phyloP scores from a whole-genome alignment of 805 yeast species.

The Pichia nanzhaoensis region DNA sequence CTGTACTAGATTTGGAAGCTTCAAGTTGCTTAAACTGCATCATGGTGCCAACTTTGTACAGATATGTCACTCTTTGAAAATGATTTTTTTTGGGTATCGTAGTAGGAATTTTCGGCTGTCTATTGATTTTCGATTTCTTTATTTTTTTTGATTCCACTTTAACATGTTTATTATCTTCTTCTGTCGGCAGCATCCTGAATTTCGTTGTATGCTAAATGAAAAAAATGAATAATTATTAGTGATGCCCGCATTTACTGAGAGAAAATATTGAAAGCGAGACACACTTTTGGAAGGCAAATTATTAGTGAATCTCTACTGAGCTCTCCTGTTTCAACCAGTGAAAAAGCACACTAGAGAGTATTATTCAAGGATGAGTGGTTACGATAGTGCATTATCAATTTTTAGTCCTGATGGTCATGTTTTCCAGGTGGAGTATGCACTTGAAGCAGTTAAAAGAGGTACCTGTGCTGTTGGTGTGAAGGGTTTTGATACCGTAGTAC shows the following conservation, averaged over 20 bases:
- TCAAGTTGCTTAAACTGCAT: slow-evolving; percentile 24
- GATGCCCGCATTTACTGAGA: too few species aligned
- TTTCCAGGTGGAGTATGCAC: slow-evolving; percentile 96
- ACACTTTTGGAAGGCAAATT: slow-evolving; percentile 2
- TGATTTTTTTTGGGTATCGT: slow-evolving; percentile 49
- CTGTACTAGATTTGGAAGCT: background rate
- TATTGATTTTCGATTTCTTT: background rate
- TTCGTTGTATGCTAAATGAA: too few species aligned
- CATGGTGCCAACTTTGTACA: slow-evolving; percentile 48
- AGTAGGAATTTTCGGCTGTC: slow-evolving; percentile 30
- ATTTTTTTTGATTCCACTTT: background rate
- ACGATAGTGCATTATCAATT: slow-evolving; percentile 97
- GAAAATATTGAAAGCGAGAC: too few species aligned
- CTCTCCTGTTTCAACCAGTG: too few species aligned
- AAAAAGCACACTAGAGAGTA: background rate
- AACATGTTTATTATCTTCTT: background rate
- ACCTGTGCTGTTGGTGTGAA: slow-evolving; percentile 97
- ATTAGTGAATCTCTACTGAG: too few species aligned
- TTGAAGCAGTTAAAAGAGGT: slow-evolving; percentile 96
- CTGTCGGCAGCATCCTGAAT: background rate
- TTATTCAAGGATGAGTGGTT: slow-evolving; percentile 72
- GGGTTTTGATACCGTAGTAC: slow-evolving; percentile 80
- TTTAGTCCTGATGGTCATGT: slow-evolving; percentile 98
- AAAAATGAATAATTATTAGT: too few species aligned
- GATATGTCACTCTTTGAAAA: slow-evolving; percentile 49